Evolutionary conservation across 1,284 basidiomycete species (phyloP).

Genomic region (Neonothopanus nambi): DNA sequence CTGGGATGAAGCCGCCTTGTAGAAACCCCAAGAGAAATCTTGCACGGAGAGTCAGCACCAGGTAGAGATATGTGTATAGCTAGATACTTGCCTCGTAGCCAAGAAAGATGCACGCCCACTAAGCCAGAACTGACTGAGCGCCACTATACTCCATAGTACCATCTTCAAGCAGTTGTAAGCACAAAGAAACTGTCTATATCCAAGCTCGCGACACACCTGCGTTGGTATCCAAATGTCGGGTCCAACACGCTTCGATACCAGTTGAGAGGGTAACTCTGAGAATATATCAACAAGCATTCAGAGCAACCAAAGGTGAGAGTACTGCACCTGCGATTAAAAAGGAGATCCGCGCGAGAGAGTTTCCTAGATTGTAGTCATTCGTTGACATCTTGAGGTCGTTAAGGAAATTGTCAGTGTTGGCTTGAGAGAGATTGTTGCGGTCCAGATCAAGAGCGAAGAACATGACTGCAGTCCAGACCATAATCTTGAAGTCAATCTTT

Average conservation of each 20-base stretch:
- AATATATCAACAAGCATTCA: neutral
- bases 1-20: conserved; percentile 57
- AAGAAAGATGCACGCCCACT: conserved; percentile 56
- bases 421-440: conserved; percentile 33
- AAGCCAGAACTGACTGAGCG: conserved; percentile 65
- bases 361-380: conserved; percentile 69
- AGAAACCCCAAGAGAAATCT: conserved; percentile 41
- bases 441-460: conserved; percentile 66
- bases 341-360: conserved; percentile 52
- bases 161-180: conserved; percentile 34
- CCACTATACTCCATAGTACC: conserved; percentile 56
- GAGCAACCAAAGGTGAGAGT: neutral
- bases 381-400: conserved; percentile 50
- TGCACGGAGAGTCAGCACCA: conserved; percentile 10
- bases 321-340: conserved; percentile 56
- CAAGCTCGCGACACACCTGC: conserved; percentile 40
- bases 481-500: conserved; percentile 63
- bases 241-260: conserved; percentile 69
- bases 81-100: conserved; percentile 34
- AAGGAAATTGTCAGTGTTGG: conserved; percentile 60
- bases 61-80: conserved; percentile 30
- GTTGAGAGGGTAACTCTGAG: conserved; percentile 65
- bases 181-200: neutral
- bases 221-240: conserved; percentile 74
- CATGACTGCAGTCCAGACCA: conserved; percentile 66